These are phyloP conservation scores for Solanum habrochaites DNA, from an alignment of 257 asterid species.

Conservation along the genomic window DNA sequence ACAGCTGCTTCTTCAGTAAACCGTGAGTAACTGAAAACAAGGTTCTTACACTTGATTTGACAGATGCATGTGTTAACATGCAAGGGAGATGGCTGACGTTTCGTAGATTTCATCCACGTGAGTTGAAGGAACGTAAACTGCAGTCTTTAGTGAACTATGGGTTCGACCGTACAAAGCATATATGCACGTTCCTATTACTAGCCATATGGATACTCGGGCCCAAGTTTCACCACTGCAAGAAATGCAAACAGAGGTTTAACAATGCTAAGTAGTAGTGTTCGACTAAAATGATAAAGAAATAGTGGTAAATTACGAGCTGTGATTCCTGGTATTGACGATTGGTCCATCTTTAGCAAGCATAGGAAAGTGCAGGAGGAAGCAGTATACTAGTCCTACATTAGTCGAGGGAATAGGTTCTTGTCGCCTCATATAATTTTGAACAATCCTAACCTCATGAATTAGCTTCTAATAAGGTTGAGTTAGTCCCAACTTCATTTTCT, in stretches of 20 bases:
- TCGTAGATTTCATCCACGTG: conserved; percentile 80
- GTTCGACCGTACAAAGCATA: conserved; percentile 63
- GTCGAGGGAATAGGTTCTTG: background rate
- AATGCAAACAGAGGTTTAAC: background rate
- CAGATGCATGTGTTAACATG: conserved; percentile 3
- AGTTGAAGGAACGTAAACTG: conserved; percentile 82
- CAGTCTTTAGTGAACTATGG: conserved; percentile 64
- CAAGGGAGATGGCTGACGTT: conserved; percentile 24
- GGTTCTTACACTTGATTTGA: background rate
- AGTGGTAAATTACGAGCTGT: background rate
- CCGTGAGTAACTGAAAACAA: background rate
- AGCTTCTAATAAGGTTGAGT: background rate
- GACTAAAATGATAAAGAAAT: background rate
- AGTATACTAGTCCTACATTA: background rate
- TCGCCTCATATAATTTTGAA: background rate
- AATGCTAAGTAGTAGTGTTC: background rate
- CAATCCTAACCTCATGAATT: background rate
- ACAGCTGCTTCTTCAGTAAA: background rate
- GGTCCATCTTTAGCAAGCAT: background rate
- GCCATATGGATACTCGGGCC: conserved; percentile 82
- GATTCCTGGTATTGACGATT: background rate
- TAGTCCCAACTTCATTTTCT: background rate
- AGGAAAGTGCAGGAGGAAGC: background rate
- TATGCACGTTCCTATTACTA: conserved; percentile 43
- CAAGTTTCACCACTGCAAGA: conserved; percentile 61